A percentile compares a stretch with the other conserved stretches of the same genome.
phyloP scores from a whole-genome alignment of 805 yeast species.

The Yamadazyma nakazawae region DNA sequence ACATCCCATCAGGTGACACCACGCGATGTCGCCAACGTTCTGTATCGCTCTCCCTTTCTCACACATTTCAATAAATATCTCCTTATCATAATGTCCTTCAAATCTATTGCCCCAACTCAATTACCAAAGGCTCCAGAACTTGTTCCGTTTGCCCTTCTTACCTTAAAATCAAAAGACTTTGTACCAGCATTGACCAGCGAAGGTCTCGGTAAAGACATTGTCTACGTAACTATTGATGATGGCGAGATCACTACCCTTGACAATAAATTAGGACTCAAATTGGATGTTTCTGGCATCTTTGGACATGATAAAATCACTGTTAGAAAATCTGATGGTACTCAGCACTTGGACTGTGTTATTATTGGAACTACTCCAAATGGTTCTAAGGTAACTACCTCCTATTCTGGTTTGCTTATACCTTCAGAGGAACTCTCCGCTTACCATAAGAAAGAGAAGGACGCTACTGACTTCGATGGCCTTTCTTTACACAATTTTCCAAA shows the following conservation, averaged over 20 bases:
- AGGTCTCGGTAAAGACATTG: constrained; percentile 16
- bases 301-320: constrained; percentile 51
- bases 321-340: constrained; percentile 14
- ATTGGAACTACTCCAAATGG: constrained; percentile 46
- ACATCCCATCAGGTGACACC: too few relatives aligned
- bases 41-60: not conserved
- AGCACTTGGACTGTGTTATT: constrained; percentile 48
- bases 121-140: constrained; percentile 11
- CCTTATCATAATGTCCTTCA: not conserved
- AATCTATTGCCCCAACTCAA: not conserved
- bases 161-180: constrained; percentile 19
- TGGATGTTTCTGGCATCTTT: constrained; percentile 22
- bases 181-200: constrained; percentile 20
- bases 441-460: constrained; percentile 22
- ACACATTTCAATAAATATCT: too few relatives aligned
- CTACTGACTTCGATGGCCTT: constrained; percentile 41
- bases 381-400: constrained; percentile 39
- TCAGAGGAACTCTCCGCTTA: constrained; percentile 35
- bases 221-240: constrained; percentile 21
- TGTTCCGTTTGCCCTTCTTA: constrained; percentile 30
- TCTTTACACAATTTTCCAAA: constrained; percentile 49
- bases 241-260: constrained; percentile 30
- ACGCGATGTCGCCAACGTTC: not conserved
- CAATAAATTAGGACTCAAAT: constrained; percentile 30
- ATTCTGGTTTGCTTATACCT: constrained; percentile 47